Evolutionary conservation across 331 rosid genomes (phyloP).

Genomic region (Pyrus hybrid): DNA sequence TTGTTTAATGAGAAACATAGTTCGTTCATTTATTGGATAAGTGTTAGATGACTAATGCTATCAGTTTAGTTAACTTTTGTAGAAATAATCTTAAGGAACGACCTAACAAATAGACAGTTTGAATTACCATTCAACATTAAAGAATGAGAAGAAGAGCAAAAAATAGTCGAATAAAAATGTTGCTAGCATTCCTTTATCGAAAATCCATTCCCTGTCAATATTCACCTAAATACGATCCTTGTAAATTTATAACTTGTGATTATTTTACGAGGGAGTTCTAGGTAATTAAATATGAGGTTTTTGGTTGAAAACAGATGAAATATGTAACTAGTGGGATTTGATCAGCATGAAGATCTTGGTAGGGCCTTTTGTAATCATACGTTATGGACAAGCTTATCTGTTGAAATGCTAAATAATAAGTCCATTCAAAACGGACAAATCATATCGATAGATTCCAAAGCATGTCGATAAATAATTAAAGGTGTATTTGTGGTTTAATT

Average conservation of each 20-base stretch:
- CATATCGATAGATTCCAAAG: too few species aligned
- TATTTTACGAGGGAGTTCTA: too few species aligned
- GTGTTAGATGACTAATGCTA: neutral
- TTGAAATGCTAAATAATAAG: neutral
- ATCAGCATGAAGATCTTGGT: neutral
- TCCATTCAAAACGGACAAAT: neutral
- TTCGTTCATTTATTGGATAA: too few species aligned
- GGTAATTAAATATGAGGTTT: neutral
- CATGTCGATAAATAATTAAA: too few species aligned
- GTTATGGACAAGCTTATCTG: neutral
- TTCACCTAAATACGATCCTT: too few species aligned
- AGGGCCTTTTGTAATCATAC: neutral
- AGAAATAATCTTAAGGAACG: too few species aligned
- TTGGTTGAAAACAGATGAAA: neutral
- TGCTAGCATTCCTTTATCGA: too few species aligned
- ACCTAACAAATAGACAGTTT: neutral
- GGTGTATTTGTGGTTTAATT: too few species aligned
- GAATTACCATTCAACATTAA: neutral
- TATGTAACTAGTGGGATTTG: neutral
- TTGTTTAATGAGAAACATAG: neutral
- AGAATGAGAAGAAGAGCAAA: neutral
- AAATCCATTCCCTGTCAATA: too few species aligned
- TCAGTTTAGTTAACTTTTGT: too few species aligned
- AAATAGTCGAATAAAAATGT: too few species aligned
- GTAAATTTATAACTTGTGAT: neutral